Base-by-base conservation (phyloP, 306 rosid genomes). In the Lathyrus tuberosus region DNA sequence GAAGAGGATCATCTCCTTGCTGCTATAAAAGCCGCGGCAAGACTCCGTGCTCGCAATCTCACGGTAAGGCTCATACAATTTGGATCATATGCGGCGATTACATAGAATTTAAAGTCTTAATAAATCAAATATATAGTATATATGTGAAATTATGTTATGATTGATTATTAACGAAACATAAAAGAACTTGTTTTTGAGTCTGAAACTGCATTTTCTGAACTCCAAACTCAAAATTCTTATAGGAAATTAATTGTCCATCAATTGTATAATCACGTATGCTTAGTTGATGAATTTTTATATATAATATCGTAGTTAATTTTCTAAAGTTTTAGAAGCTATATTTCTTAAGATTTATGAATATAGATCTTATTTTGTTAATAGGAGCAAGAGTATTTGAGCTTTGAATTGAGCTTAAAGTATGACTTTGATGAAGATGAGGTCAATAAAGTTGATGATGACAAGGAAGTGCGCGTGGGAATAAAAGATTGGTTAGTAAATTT, bases 1-100 rank as follows among this genome's bases (percentile, higher is more conserved):
- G 96, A 91, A 56, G 86, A 91, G 62, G 96, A 91, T 12, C 97
- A 91, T 61, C 91, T 88, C 73, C 84, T 88, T 16, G 85, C 91
- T n/a, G 97, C 97, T 17, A 86, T 83, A 74, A 91, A 88, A 48
- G 80, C 97, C 2, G 97, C 89, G 4, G 91, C 96, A 6, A 85
- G 86, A 61, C 70, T 88, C 49, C 84, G 89, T 48, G 92, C 96
- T 0, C 84, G 87, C 44, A 77, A 82, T 68, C 91, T 88, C 79
- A 81, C 89, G 13, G 97, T 90, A 76, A 62, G 18, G 31, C 7
- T 8, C 13, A 26, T 12, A 56, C 26, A 54, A 0, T 24, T 54
- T 54, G 35, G 10, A 24, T 53, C 31, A n/a, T 53, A n/a, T 20
- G 4, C 11, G 0, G 7, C 35, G 1, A 3, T 1, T 13, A 2